Percentiles rank a stretch among this genome's conserved stretches.
phyloP scores from a whole-genome alignment of 805 yeast species.

The Metschnikowia peoriensis region DNA sequence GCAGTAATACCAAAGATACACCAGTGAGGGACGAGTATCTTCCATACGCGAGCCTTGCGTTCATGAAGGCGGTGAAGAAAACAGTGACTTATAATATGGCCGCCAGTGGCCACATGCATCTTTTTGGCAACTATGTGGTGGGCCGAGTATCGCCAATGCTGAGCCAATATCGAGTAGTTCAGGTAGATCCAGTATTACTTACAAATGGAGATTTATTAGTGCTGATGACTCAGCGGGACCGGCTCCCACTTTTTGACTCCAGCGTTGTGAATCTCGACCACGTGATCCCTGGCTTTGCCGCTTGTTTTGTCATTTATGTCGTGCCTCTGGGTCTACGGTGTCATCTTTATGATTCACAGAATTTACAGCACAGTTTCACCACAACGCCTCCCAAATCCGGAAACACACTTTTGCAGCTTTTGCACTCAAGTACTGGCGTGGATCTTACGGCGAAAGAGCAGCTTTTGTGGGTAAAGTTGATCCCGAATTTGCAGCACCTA shows the following conservation, averaged over 20 bases:
- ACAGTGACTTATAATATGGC: constrained; percentile 35
- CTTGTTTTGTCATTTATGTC: constrained; percentile 37
- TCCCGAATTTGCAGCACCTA: constrained; percentile 66
- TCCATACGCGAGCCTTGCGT: constrained; percentile 35
- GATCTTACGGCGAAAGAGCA: constrained; percentile 26
- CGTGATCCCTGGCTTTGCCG: constrained; percentile 9
- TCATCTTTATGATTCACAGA: constrained; percentile 34
- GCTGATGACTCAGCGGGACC: constrained; percentile 26
- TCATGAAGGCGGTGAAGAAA: constrained; percentile 41
- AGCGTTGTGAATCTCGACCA: constrained; percentile 18
- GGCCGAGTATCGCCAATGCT: constrained; percentile 7
- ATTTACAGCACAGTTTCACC: constrained; percentile 25
- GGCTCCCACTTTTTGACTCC: constrained; percentile 28
- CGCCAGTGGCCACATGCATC: constrained; percentile 20
- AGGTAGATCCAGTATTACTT: constrained; percentile 38
- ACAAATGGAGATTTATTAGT: constrained; percentile 39
- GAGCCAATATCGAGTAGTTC: constrained; percentile 25
- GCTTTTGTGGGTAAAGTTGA: constrained; percentile 60
- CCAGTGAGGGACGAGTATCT: constrained; percentile 23
- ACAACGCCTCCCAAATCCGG: constrained; percentile 24
- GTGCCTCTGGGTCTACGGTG: constrained; percentile 44
- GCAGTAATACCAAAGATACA: neutral
- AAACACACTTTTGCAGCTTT: constrained; percentile 29
- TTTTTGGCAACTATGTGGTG: constrained; percentile 39
- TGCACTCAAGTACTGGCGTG: constrained; percentile 31